Evolutionary conservation across 2,329 filamentous ascomycete genomes (phyloP), one percentile per base, ranked within the genome.

Genomic region (Penicillium sp.): DNA sequence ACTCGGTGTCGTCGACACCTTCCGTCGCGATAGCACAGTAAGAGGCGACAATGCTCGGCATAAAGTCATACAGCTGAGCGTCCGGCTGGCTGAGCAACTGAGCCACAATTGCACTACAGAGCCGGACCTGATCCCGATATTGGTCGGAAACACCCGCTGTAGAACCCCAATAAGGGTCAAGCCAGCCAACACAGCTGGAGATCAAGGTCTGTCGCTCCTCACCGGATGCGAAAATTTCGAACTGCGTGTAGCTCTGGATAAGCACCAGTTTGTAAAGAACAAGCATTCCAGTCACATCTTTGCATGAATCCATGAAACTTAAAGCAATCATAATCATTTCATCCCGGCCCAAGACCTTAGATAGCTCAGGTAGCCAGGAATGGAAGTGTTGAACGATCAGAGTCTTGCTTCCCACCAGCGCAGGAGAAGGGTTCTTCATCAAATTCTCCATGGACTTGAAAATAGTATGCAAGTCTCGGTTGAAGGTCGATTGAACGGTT

Each of bases 301-400:
- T 84, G 74, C 92, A 97, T 1, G 94, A 91, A 67, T 97, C 91
- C 78, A 97, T 88, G 66, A 97, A 96, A 72, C 93, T 90, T 55
- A 95, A 90, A 33, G 92, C 91, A 57, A 97, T 88, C 64, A 96
- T 88, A 46, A 97, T 78, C 39, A 97, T 93, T 68, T 97, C 93
- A 63, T 91, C 88, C 0, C 87, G 86, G 3, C 82, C 84, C 66
- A 97, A 80, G 30, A 94, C 80, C 1, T 87, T 85, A 0, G 84
- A 80, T 8, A 99, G 83, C 68, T 97, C 93, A 0, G 94, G 93
- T n/a, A 99, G 78, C 94, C 94, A 99, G 0, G 90, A 89, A 68
- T 97, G 93, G 69, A 97, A 96, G 69, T 97, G 91, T 71, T 99
- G 94, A 10, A 97, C 91, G 2, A 95, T 86, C 43, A 99, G 78